Conservation (phyloP, 805 yeast species). For the Nakazawaea wickerhamii region DNA sequence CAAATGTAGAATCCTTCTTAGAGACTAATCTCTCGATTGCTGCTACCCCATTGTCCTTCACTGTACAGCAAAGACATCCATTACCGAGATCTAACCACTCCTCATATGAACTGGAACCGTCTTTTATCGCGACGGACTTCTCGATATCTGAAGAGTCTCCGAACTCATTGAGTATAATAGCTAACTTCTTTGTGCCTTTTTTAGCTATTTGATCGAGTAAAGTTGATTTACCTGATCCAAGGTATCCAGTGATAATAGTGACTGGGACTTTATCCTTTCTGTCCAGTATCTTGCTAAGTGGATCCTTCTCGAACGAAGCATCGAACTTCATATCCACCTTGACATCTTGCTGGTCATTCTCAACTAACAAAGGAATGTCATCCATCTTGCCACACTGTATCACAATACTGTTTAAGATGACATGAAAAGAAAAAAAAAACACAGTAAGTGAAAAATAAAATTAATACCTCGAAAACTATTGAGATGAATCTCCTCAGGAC, state of each 20-base stretch:
- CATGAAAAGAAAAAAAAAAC: neutral
- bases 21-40: constrained; percentile 88
- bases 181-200: constrained; percentile 67
- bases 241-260: constrained; percentile 88
- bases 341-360: constrained; percentile 1
- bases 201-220: constrained; percentile 68
- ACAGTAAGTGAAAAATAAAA: neutral
- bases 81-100: constrained; percentile 97
- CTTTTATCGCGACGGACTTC: constrained; percentile 68
- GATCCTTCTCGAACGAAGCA: constrained; percentile 8
- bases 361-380: constrained; percentile 11
- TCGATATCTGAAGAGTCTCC: constrained; percentile 91
- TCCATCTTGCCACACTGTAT: constrained; percentile 3
- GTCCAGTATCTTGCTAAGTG: constrained; percentile 6
- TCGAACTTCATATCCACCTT: constrained; percentile 2
- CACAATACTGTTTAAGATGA: neutral
- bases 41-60: constrained; percentile 88
- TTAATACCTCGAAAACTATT: neutral
- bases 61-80: constrained; percentile 95
- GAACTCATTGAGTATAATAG: constrained; percentile 88
- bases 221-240: constrained; percentile 94
- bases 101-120: constrained; percentile 52
- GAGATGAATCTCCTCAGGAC: neutral
- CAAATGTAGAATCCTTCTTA: constrained; percentile 66
- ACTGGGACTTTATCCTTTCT: constrained; percentile 65